phyloP scores from a whole-genome alignment of 139 green algal species.

The Chlamydomonas sp. region DNA sequence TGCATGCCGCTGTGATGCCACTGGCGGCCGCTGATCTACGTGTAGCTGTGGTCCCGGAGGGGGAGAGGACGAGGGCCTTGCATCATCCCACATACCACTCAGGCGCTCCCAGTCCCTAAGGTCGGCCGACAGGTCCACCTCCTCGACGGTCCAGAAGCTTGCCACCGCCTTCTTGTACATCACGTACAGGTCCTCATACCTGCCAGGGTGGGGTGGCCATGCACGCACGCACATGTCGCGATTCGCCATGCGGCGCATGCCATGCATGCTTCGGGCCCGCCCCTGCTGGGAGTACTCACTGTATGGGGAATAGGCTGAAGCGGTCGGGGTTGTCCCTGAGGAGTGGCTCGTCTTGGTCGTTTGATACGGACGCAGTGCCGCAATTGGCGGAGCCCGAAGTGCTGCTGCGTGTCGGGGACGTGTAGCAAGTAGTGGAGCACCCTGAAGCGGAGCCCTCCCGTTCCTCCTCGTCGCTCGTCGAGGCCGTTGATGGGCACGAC shows the following conservation, averaged over 20 bases:
- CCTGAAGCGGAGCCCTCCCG: too few species aligned
- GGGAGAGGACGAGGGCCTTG: too few species aligned
- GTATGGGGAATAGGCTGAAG: constrained; percentile 76
- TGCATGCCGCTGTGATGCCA: too few species aligned
- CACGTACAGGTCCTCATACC: constrained; percentile 68
- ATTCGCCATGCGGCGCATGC: background rate
- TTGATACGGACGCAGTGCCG: background rate
- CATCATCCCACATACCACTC: too few species aligned
- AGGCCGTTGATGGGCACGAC: too few species aligned
- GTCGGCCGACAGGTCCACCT: constrained; percentile 85
- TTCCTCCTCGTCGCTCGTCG: too few species aligned
- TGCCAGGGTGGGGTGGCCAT: constrained; percentile 18
- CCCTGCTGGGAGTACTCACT: constrained; percentile 47
- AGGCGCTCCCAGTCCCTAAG: constrained; percentile 70
- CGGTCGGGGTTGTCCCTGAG: constrained; percentile 18
- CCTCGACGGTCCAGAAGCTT: constrained; percentile 86
- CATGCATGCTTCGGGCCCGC: background rate
- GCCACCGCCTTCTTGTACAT: constrained; percentile 97
- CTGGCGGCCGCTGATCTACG: too few species aligned
- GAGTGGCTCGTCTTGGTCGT: constrained; percentile 1
- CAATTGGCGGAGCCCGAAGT: too few species aligned
- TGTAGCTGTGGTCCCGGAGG: too few species aligned
- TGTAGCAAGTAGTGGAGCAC: too few species aligned
- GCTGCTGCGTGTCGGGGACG: too few species aligned
- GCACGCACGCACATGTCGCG: too few species aligned